Evolutionary conservation across 768 basidiomycete genomes (phyloP).

Genomic region (Tylopilus subfusipes): DNA sequence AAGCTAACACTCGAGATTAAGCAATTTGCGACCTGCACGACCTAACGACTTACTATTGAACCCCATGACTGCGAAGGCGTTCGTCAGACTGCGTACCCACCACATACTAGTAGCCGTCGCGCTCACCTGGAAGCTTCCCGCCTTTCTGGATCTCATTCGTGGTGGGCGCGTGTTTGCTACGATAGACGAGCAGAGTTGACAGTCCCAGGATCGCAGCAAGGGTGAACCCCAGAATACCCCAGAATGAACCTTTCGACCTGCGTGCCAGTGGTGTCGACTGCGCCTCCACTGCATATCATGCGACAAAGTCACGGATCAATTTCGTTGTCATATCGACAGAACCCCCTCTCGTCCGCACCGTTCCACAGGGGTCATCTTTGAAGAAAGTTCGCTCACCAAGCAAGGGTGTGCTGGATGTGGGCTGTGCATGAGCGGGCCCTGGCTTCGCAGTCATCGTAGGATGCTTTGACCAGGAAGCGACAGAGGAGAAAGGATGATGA

Average conservation of each 20-base stretch:
- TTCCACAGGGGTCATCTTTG: not conserved
- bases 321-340: not conserved
- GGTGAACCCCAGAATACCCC: constrained; percentile 12
- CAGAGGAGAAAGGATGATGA: not conserved
- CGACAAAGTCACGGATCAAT: not conserved
- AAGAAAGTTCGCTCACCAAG: constrained; percentile 13
- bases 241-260: constrained; percentile 3
- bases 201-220: constrained; percentile 22
- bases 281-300: not conserved
- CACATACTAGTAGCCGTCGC: not conserved
- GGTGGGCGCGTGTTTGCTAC: not conserved
- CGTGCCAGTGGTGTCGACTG: not conserved
- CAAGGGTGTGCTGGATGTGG: constrained; percentile 17
- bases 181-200: constrained; percentile 13
- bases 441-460: constrained; percentile 9
- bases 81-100: not conserved
- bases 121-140: constrained; percentile 36
- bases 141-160: constrained; percentile 20
- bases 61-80: constrained; percentile 44
- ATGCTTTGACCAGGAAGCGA: not conserved
- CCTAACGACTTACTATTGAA: constrained; percentile 51
- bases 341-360: not conserved
- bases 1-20: constrained; percentile 39
- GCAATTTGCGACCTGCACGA: constrained; percentile 2
- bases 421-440: not conserved